Conservation (phyloP, 2,329 filamentous ascomycete genomes). For the Gnomoniopsis smithogilvyi region DNA sequence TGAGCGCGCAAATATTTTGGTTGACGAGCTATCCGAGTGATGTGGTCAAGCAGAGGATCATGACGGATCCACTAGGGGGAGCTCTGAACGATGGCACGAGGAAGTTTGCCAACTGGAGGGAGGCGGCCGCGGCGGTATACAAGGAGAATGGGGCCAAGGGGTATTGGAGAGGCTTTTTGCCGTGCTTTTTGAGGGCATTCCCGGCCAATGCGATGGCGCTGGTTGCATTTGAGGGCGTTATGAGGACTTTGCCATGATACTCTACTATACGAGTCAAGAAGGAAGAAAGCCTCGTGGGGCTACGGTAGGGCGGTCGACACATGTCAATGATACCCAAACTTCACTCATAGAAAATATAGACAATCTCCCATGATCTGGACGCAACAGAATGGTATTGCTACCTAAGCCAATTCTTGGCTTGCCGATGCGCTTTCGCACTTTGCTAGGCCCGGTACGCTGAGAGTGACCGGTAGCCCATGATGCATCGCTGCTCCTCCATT, state of each 20-base stretch:
- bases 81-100: constrained; percentile 63
- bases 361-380: background rate
- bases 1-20: constrained; percentile 95
- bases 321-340: constrained; percentile 8
- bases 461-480: background rate
- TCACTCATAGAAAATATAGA: background rate
- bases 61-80: constrained; percentile 87
- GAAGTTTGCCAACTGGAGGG: constrained; percentile 71
- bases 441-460: background rate
- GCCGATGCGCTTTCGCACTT: background rate
- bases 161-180: constrained; percentile 91
- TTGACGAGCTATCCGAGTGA: constrained; percentile 87
- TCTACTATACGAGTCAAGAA: background rate
- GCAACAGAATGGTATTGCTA: constrained; percentile 13
- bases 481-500: background rate
- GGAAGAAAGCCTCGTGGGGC: background rate
- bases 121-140: constrained; percentile 76
- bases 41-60: constrained; percentile 92
- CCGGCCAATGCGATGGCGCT: constrained; percentile 94
- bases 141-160: constrained; percentile 72
- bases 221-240: constrained; percentile 88
- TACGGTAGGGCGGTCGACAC: background rate
- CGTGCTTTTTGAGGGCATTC: constrained; percentile 90
- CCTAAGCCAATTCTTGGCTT: background rate
- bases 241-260: constrained; percentile 59